Evolutionary conservation across 495 filamentous ascomycete genomes (phyloP), one percentile per base, ranked within the genome.

Genomic region (Cudoniella acicularis): DNA sequence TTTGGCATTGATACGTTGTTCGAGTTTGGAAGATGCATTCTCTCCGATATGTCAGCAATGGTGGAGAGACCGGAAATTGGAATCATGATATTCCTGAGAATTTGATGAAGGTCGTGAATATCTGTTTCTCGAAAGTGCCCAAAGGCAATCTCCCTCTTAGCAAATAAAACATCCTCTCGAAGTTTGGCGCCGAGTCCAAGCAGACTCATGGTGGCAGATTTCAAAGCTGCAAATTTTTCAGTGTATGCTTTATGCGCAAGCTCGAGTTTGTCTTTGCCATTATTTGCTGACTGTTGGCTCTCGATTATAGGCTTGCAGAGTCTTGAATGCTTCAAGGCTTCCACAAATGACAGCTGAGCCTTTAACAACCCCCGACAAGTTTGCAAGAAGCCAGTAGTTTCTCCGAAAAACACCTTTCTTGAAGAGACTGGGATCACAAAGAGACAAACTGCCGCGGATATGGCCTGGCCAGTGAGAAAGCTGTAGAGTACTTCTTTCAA

Each of bases 61-160:
- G 59, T 61, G 2, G 59, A 56, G 10, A 61, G 17, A 13, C 59
- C 53, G 13, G 59, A 42, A 18, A 61, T 61, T 47, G 59, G 59
- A 25, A 56, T 42, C 53, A 51, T 46, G 27, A 61, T 56, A 18
- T 52, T 43, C 21, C 53, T 22, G 17, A 61, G 27, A 3, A 61
- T 46, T 4, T 11, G 10, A 61, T 56, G 36, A 6, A 61, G 20
- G 18, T 51, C 51, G 40, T 56, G 52, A 25, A 61, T 52, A 57
- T 91, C 88, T 49, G 85, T 80, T 1, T 87, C 82, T 11, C 80
- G 77, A n/a, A 91, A 70, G 59, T 86, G 85, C 1, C 89, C 89
- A 56, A 79, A 79, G 0, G 88, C 88, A 20, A 89, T 65, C 62
- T 94, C 90, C 21, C 90, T 79, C 64, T 92, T 93, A 0, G 89